These are phyloP conservation scores for Mycosphaerella sp. DNA, from an alignment of 2,329 filamentous ascomycete genomes.

Conservation along the genomic window DNA sequence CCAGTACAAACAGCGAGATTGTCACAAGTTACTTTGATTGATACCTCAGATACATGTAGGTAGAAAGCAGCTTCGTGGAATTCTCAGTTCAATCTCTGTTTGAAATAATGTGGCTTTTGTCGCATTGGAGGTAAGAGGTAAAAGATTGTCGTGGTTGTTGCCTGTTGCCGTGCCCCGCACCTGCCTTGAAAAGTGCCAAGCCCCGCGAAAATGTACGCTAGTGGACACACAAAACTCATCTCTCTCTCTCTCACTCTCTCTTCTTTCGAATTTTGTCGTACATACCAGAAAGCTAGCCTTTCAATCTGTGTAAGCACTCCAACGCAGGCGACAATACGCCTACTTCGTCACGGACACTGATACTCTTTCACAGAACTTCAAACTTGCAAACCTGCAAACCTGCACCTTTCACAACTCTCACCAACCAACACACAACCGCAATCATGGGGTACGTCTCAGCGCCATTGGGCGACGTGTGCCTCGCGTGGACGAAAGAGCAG, in stretches of 20 bases:
- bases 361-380: conserved; percentile 3
- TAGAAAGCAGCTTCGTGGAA: no score
- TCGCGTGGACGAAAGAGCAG: conserved; percentile 12
- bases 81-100: no score
- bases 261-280: conserved; percentile 9
- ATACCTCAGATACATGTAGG: no score
- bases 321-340: not conserved
- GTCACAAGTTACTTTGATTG: no score
- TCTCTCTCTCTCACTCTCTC: conserved; percentile 6
- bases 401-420: conserved; percentile 18
- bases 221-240: not conserved
- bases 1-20: no score
- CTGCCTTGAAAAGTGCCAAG: not conserved
- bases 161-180: conserved; percentile 5
- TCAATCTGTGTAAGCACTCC: conserved; percentile 7
- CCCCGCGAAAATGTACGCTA: not conserved
- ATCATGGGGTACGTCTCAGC: conserved; percentile 54
- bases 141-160: not conserved
- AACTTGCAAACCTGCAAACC: conserved; percentile 13
- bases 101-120: no score
- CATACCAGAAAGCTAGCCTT: conserved; percentile 9
- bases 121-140: no score
- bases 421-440: conserved; percentile 35
- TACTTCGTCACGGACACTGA: not conserved
- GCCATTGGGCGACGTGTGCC: conserved; percentile 13